Evolutionary conservation across 805 yeast genomes (phyloP), one percentile per base, ranked within the genome.

Genomic region (Myxozyma vanderwaltii): DNA sequence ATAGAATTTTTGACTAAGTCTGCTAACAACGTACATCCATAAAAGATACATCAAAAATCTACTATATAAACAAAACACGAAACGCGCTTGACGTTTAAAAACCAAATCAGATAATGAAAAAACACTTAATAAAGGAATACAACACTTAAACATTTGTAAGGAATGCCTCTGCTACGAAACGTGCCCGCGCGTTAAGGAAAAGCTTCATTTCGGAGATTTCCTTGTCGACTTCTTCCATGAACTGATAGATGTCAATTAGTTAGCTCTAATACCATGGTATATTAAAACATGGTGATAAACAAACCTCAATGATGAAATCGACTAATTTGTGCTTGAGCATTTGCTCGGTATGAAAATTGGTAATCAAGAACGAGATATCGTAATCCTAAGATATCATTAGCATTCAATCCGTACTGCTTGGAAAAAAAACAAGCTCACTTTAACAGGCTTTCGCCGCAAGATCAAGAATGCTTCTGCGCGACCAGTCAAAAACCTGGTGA

Each of bases 141-240:
- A 7, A 31, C 33, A 31, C 13, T 47, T 27, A 57, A 12, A 57
- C 49, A 19, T 43, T 57, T 27, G 91, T 88, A 68, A 92, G 80
- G 74, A 91, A 92, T 6, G 96, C 92, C 75, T 94, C 99, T 27
- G 99, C 99, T 50, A 91, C 95, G 63, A 90, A 92, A 79, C 99
- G 87, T 13, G 99, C 99, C 72, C 99, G 84, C 13, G 99, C 97
- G 71, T 94, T 94, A 73, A 94, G 82, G 74, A 92, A 94, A 74
- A 94, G 81, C 76, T 94, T 94, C 96, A 94, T 94, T 74, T 94
- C 99, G 75, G 97, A 89, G 71, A 94, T 94, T 75, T 94, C 99
- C 77, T 91, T 92, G 75, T 94, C 99, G 19, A 94, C 99, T 71
- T 91, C 99, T 75, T 94, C 98, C 98, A 94, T 91, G 74, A 94